phyloP scores from a whole-genome alignment of 2,329 filamentous ascomycete species.

The Pyrenochaeta sp. region DNA sequence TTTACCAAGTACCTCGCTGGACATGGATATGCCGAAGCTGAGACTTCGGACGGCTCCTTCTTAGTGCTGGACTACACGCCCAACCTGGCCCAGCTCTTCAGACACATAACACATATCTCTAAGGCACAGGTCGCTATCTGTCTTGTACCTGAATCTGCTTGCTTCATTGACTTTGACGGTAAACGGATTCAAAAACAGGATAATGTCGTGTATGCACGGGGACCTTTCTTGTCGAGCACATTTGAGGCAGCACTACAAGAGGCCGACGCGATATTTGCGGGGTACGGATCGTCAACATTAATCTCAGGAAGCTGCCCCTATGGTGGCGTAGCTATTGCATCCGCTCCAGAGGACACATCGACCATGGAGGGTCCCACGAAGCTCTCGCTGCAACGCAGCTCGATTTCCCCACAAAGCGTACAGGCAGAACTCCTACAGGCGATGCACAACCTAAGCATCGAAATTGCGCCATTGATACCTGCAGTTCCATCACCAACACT shows the following conservation, averaged over 20 bases:
- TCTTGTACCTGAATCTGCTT: constrained; percentile 36
- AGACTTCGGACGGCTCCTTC: constrained; percentile 19
- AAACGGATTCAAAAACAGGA: constrained; percentile 19
- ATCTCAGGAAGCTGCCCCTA: neutral
- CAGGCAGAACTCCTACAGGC: constrained; percentile 6
- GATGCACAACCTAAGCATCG: neutral
- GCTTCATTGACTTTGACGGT: constrained; percentile 24
- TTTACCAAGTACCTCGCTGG: constrained; percentile 23
- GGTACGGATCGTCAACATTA: constrained; percentile 6
- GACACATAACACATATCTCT: constrained; percentile 14
- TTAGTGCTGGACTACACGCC: constrained; percentile 37
- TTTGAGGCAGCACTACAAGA: constrained; percentile 25
- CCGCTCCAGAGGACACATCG: neutral
- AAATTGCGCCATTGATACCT: neutral
- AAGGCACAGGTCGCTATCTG: constrained; percentile 37
- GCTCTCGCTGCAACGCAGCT: constrained; percentile 2
- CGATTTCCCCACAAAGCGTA: constrained; percentile 13
- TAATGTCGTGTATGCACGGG: constrained; percentile 36
- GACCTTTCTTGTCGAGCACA: constrained; percentile 33
- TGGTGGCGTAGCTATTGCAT: constrained; percentile 6
- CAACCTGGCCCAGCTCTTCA: constrained; percentile 27
- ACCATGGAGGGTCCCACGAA: neutral
- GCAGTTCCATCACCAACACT: neutral
- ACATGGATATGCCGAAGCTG: constrained; percentile 21
- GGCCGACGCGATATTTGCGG: constrained; percentile 20